phyloP scores from a whole-genome alignment of 768 basidiomycete species.

The Pleurotus salmoneostramineus region DNA sequence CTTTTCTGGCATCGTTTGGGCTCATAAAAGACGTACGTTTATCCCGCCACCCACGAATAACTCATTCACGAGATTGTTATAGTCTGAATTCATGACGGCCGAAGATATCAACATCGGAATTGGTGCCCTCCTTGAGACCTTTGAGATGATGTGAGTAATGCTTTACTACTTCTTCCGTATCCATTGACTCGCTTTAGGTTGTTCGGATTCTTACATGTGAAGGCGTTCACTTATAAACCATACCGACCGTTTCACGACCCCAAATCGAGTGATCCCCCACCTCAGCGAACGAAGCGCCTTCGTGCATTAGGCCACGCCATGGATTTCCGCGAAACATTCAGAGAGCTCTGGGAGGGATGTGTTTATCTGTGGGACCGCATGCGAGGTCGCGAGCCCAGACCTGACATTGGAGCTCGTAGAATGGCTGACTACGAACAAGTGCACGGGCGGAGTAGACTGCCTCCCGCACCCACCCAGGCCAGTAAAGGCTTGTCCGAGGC shows the following conservation, averaged over 20 bases:
- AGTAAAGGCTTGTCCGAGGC: constrained; percentile 23
- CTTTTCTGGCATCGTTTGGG: constrained; percentile 50
- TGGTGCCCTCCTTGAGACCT: constrained; percentile 61
- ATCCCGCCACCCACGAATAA: neutral
- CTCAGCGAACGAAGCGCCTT: constrained; percentile 45
- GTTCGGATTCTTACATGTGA: constrained; percentile 68
- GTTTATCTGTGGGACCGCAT: constrained; percentile 54
- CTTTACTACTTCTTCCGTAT: constrained; percentile 1
- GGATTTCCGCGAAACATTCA: constrained; percentile 66
- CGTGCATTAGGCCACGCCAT: constrained; percentile 60
- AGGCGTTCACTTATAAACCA: constrained; percentile 66
- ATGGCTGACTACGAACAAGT: constrained; percentile 38
- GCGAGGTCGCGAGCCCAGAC: constrained; percentile 52
- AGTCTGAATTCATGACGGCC: constrained; percentile 70
- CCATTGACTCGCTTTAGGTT: constrained; percentile 30
- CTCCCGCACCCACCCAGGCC: neutral
- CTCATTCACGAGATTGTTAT: neutral
- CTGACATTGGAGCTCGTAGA: constrained; percentile 37
- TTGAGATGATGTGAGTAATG: constrained; percentile 67
- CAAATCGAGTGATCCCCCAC: constrained; percentile 23
- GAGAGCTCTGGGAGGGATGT: constrained; percentile 54
- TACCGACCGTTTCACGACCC: constrained; percentile 37
- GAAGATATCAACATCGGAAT: constrained; percentile 72
- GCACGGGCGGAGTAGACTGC: constrained; percentile 26
- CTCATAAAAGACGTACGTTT: constrained; percentile 58